Evolutionary conservation across 2,329 filamentous ascomycete genomes (phyloP), one percentile per base, ranked within the genome.

Genomic region (Colletotrichum euphorbiae): DNA sequence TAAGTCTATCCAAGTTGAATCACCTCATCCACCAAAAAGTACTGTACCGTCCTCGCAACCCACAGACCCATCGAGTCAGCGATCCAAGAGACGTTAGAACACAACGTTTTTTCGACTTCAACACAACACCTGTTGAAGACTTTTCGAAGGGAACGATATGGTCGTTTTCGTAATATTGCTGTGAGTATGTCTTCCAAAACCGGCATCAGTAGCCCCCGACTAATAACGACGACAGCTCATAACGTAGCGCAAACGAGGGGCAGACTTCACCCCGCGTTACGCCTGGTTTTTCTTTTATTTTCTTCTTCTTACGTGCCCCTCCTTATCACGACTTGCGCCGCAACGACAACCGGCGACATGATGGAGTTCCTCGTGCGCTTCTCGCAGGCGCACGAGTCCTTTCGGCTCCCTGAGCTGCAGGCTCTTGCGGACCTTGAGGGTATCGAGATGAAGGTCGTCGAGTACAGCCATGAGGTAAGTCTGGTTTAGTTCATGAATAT

Each of bases 331-430:
- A 11, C 36, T 51, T 60, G 45, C 45, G 42, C 57, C 57, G 3
- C 15, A 9, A 11, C 12, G 36, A 24, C 42, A 3, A 24, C 45
- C 13, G 9, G 9, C 15, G 24, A 15, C 17, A 31, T 3, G 38
- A 89, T 90, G 89, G 89, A 97, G 70, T 98, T 93, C 76, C 86
- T 99, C 69, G 90, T 99, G 71, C 92, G 95, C 74, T 94, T 98
- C 77, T 91, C 91, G 50, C 96, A 98, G 79, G 85, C 87, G 67
- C 94, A 98, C 78, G 93, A 98, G 82, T 91, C 89, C n/a, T 99
- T 99, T 77, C 91, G 95, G 43, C 84, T 89, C 63, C 89, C 94
- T 3, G 96, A 99, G 79, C 87, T 97, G 13, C 83, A 95, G 75
- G 90, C 96, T 24, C 83, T 99, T 19, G 94, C 93, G 4, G 82